Percentiles rank a stretch among this genome's conserved stretches.
Evolutionary conservation across 345 rosid genomes (phyloP).

Genomic region (Eucalyptus curtisii): DNA sequence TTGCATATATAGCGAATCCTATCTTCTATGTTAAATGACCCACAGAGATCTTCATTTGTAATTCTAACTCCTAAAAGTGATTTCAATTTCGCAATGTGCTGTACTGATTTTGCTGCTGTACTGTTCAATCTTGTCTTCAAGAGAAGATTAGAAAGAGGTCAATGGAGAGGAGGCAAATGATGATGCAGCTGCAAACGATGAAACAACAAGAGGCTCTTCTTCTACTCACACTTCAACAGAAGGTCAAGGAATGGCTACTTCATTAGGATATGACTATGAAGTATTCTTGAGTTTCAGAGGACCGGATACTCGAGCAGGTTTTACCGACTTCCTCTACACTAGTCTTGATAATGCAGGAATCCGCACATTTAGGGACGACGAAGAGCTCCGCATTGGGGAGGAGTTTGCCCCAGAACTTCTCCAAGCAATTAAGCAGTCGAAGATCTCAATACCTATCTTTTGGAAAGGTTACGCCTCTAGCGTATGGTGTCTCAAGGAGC

Average conservation of each 20-base stretch:
- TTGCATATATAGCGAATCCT: neutral
- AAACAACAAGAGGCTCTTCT: neutral
- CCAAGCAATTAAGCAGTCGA: neutral
- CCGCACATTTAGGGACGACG: neutral
- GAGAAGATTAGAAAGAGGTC: neutral
- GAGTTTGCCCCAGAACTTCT: neutral
- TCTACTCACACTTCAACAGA: neutral
- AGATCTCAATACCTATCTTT: neutral
- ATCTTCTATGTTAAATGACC: neutral
- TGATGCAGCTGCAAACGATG: neutral
- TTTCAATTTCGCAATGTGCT: neutral
- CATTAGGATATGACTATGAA: neutral
- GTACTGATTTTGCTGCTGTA: rapidly evolving
- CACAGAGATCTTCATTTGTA: neutral
- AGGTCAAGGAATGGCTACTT: neutral
- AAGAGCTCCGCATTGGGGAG: neutral
- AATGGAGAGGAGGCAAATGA: neutral
- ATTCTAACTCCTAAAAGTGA: neutral
- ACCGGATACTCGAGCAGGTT: neutral
- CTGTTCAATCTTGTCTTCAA: neutral
- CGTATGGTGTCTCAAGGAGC: neutral
- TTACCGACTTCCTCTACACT: neutral
- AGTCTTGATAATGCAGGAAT: neutral
- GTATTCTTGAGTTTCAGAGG: neutral
- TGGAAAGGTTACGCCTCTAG: neutral